Evolutionary conservation across 1,139 yeast genomes (phyloP).

Genomic region (Suhomyces choctaworum): DNA sequence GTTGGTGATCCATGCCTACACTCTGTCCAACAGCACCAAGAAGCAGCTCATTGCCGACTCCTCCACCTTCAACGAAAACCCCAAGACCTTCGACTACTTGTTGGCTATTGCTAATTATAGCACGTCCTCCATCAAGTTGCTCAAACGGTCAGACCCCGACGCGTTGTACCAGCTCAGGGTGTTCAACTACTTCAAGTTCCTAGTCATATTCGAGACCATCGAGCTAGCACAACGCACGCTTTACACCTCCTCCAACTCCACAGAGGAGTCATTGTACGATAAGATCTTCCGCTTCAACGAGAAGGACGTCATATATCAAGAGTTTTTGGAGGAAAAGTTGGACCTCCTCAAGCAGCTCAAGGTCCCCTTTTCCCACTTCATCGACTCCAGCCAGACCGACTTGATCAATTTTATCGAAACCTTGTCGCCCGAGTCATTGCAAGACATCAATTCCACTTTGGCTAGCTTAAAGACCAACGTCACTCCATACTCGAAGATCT

Average conservation of each 20-base stretch:
- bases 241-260: constrained; percentile 26
- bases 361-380: constrained; percentile 33
- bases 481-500: constrained; percentile 39
- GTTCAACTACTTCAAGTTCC: constrained; percentile 43
- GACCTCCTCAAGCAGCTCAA: constrained; percentile 25
- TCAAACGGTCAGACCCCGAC: constrained; percentile 37
- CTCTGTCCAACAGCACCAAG: constrained; percentile 43
- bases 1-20: constrained; percentile 34
- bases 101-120: constrained; percentile 48
- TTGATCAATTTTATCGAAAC: constrained; percentile 22
- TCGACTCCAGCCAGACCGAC: constrained; percentile 22
- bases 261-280: constrained; percentile 38
- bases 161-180: constrained; percentile 43
- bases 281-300: constrained; percentile 44
- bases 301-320: constrained; percentile 39
- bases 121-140: constrained; percentile 39
- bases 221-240: constrained; percentile 37
- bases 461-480: constrained; percentile 20
- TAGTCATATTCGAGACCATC: constrained; percentile 34
- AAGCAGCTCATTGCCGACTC: constrained; percentile 38
- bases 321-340: constrained; percentile 38
- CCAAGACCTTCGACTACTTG: constrained; percentile 40
- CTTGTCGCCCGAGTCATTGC: constrained; percentile 15
- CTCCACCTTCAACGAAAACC: constrained; percentile 30
- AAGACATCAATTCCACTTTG: constrained; percentile 15